A percentile compares a stretch with the other conserved stretches of the same genome.
Evolutionary conservation across 164 flowering plant species (phyloP).

Genomic region (Umbellularia californica): DNA sequence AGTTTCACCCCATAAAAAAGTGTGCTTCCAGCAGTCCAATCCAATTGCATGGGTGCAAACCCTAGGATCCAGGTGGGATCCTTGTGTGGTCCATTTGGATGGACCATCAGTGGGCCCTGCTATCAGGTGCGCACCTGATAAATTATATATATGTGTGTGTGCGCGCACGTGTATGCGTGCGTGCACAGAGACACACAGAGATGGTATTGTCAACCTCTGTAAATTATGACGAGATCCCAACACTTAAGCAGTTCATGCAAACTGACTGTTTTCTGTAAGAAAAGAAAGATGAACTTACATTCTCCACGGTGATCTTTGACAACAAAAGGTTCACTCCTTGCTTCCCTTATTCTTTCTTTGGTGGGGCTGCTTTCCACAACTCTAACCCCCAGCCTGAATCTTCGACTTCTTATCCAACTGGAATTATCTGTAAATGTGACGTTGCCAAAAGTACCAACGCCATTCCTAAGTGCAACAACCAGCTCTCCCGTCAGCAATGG

Average conservation of each 20-base stretch:
- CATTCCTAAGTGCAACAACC: conserved; percentile 25
- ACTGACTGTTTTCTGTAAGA: no score
- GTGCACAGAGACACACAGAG: not conserved
- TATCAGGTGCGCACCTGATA: no score
- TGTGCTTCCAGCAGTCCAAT: no score
- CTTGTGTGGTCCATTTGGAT: no score
- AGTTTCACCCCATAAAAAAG: no score
- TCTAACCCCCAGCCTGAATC: conserved; percentile 51
- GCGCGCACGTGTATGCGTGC: no score
- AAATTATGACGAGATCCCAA: no score
- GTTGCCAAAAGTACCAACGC: conserved; percentile 36
- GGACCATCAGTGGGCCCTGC: no score
- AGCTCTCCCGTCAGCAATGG: conserved; percentile 51
- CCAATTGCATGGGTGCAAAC: no score
- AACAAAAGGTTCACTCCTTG: conserved; percentile 46
- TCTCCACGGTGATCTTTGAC: conserved; percentile 72
- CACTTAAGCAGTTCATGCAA: no score
- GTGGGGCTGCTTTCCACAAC: conserved; percentile 15
- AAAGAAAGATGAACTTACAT: conserved; percentile 31
- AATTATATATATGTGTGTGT: no score
- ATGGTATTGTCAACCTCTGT: no score
- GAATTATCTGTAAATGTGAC: conserved; percentile 57
- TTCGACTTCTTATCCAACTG: conserved; percentile 49
- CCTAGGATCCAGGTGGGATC: not conserved
- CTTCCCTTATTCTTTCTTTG: conserved; percentile 41